Evolutionary conservation across 2,329 filamentous ascomycete species (phyloP).

Genomic region (Colletotrichum sp.): DNA sequence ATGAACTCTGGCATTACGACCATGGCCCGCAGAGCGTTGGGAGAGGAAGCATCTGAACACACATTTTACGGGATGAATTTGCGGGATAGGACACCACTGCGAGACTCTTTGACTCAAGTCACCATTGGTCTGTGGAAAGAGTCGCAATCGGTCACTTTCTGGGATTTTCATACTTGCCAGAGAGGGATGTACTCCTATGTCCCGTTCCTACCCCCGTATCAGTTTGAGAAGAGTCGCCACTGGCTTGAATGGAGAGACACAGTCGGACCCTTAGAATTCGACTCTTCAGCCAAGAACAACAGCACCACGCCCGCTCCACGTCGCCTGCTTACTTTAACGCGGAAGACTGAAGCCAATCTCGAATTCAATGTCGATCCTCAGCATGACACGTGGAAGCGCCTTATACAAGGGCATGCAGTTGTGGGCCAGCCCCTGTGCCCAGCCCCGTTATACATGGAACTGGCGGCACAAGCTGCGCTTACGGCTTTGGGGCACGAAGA

Average conservation of each 20-base stretch:
- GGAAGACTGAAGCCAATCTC: not conserved
- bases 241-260: conserved; percentile 39
- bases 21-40: conserved; percentile 35
- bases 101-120: not conserved
- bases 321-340: not conserved
- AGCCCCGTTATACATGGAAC: not conserved
- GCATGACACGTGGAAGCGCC: not conserved
- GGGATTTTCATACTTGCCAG: conserved; percentile 23
- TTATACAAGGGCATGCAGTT: not conserved
- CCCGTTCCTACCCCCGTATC: conserved; percentile 42
- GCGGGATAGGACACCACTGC: not conserved
- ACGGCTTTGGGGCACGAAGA: not conserved
- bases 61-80: not conserved
- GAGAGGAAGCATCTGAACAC: not conserved
- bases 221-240: conserved; percentile 44
- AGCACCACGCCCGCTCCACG: not conserved
- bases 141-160: not conserved
- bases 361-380: not conserved
- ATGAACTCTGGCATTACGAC: conserved; percentile 37
- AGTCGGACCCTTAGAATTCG: not conserved
- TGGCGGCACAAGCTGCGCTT: not conserved
- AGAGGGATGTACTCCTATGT: conserved; percentile 23
- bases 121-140: not conserved
- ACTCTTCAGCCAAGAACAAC: not conserved
- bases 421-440: not conserved